Evolutionary conservation across 2,329 filamentous ascomycete species (phyloP), one percentile per base, ranked within the genome.

Genomic region (Aspergillus viridinutans): DNA sequence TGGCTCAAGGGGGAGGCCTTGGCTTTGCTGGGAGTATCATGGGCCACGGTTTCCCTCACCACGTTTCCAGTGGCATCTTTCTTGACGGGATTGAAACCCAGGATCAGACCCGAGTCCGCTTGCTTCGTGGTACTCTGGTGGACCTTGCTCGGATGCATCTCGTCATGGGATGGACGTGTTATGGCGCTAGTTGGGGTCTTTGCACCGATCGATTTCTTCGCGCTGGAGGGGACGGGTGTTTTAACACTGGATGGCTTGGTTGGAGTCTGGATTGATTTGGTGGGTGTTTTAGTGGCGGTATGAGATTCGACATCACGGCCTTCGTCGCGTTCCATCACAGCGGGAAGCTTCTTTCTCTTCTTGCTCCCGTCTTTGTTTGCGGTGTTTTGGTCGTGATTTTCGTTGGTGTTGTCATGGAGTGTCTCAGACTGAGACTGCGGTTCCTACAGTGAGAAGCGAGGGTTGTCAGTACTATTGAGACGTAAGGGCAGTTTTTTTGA

Each of bases 91-190:
- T 85, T 84, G 74, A 97, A 96, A 17, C 92, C 92, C 23, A 96
- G 81, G 67, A 89, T 85, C 47, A 94, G 80, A 5, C 89, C 91
- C 10, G 92, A 91, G 26, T 94, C 92, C 1, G 88, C 84, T 48
- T 90, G 80, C 54, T 89, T 90, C 60, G 86, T 88, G 23, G 89
- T 92, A 62, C 81, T 87, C 54, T 84, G 82, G 56, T 94, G 90
- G 56, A 85, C 84, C 70, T 89, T 90, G 77, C 89, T 90, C 8
- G 93, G 93, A 71, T 97, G 92, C 92, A 97, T 97, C 72, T 96
- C 92, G 58, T 87, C 85, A 61, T 82, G 82, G 50, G 88, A 79
- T 25, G 90, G 89, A 76, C 89, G 88, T 64, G 88, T 78, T 5
- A 85, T 82, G 3, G 85, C 85, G 14, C 84, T 84, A 43, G 76